phyloP scores from a whole-genome alignment of 2,329 filamentous ascomycete genomes.

The Knufia petricola region DNA sequence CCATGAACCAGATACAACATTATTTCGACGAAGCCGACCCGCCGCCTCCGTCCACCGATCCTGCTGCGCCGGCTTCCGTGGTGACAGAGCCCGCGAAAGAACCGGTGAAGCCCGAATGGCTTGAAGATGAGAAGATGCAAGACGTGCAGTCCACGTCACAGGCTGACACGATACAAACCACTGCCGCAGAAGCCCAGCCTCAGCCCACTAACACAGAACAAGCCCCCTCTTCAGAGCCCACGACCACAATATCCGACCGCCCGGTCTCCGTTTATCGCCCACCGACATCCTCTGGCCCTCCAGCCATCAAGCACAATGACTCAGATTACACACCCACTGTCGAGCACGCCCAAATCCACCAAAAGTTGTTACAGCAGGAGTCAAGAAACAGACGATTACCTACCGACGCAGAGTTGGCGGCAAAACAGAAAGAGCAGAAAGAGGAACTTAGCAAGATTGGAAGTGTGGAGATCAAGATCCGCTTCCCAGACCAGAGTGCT shows the following conservation, averaged over 20 bases:
- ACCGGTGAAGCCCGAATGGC: conserved; percentile 11
- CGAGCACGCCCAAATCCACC: conserved; percentile 71
- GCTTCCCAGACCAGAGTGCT: conserved; percentile 77
- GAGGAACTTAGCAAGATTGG: conserved; percentile 57
- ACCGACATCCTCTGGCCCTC: conserved; percentile 61
- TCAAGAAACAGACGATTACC: conserved; percentile 67
- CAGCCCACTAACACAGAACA: conserved; percentile 10
- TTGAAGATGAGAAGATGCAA: conserved; percentile 11
- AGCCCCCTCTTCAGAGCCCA: conserved; percentile 16
- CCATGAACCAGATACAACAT: conserved; percentile 68
- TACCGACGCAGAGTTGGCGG: conserved; percentile 72
- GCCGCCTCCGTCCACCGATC: conserved; percentile 19
- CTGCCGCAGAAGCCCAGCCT: conserved; percentile 12
- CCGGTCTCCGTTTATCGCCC: conserved; percentile 68
- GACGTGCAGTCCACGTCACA: conserved; percentile 10
- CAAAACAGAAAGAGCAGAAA: conserved; percentile 55
- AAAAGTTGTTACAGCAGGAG: conserved; percentile 66
- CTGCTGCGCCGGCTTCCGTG: conserved; percentile 3
- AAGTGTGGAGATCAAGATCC: conserved; percentile 65
- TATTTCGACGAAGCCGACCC: conserved; percentile 17
- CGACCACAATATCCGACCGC: conserved; percentile 26
- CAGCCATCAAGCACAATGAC: conserved; percentile 57
- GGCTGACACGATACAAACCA: not conserved
- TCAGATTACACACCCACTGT: conserved; percentile 72
- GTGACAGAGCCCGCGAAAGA: conserved; percentile 9